Evolutionary conservation across 192 early-diverging fungal genomes (phyloP).

Genomic region (Coemansia sp.): DNA sequence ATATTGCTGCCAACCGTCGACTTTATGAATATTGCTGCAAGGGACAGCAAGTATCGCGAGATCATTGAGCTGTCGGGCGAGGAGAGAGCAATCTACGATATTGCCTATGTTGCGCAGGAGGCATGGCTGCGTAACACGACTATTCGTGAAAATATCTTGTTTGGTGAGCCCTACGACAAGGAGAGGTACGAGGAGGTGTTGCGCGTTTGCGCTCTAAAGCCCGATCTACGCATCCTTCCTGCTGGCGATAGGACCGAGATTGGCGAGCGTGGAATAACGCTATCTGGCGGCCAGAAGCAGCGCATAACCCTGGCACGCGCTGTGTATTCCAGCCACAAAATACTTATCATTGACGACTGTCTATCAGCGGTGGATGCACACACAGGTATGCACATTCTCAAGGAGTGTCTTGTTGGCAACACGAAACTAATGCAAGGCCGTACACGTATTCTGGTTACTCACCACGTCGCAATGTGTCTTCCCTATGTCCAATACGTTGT

Average conservation of each 20-base stretch:
- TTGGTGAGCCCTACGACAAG: constrained; percentile 72
- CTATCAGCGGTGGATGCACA: constrained; percentile 92
- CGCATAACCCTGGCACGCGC: constrained; percentile 80
- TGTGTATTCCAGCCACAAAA: constrained; percentile 65
- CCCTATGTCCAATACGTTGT: constrained; percentile 52
- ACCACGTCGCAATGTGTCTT: constrained; percentile 68
- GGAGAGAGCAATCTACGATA: constrained; percentile 26
- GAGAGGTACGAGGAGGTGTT: constrained; percentile 74
- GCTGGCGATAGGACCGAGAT: constrained; percentile 88
- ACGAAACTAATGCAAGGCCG: constrained; percentile 64
- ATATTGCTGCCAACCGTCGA: constrained; percentile 21
- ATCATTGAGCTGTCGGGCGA: constrained; percentile 50
- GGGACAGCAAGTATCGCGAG: constrained; percentile 5
- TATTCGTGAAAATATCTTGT: constrained; percentile 79
- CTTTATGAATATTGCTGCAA: neutral
- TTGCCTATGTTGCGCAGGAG: too few species aligned
- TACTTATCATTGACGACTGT: constrained; percentile 80
- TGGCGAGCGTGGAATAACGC: constrained; percentile 77
- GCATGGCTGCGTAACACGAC: constrained; percentile 61
- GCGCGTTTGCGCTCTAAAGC: constrained; percentile 72
- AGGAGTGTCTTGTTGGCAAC: constrained; percentile 66
- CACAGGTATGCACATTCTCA: constrained; percentile 79
- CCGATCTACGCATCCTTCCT: constrained; percentile 79
- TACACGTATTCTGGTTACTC: constrained; percentile 85
- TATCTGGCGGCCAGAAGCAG: constrained; percentile 46